Evolutionary conservation across 208 protist species (phyloP).

Genomic region (Leishmania gerbilli): DNA sequence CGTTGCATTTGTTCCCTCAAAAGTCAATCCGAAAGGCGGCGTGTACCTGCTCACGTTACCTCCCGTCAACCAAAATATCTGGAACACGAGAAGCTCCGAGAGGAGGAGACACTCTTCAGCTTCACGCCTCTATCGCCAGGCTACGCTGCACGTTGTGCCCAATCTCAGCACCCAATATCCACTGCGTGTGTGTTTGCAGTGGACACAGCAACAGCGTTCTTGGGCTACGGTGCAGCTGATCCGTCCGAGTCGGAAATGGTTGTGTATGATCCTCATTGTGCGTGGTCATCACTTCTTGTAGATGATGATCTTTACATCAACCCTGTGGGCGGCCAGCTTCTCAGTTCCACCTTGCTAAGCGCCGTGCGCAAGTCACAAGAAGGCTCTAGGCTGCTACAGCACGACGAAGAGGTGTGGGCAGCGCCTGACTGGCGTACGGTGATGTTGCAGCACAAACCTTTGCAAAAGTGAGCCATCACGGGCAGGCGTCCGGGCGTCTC

Average conservation of each 20-base stretch:
- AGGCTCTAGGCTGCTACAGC: constrained; percentile 6
- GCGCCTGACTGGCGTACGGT: constrained; percentile 16
- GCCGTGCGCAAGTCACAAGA: constrained; percentile 28
- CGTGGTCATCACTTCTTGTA: constrained; percentile 29
- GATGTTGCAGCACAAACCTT: not conserved
- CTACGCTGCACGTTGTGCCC: constrained; percentile 25
- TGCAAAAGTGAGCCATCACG: not conserved
- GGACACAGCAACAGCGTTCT: constrained; percentile 33
- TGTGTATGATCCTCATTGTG: constrained; percentile 5
- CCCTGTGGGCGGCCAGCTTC: constrained; percentile 23
- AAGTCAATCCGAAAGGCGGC: constrained; percentile 35
- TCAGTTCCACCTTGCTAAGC: constrained; percentile 41
- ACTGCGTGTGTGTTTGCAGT: constrained; percentile 31
- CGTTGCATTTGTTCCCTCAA: constrained; percentile 29
- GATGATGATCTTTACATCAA: constrained; percentile 55
- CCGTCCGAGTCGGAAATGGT: constrained; percentile 19
- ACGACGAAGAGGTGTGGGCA: constrained; percentile 22
- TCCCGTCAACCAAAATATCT: constrained; percentile 34
- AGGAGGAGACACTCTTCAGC: constrained; percentile 14
- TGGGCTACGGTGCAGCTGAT: constrained; percentile 30
- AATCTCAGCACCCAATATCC: constrained; percentile 12
- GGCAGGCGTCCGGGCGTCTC: not conserved
- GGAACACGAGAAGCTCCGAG: constrained; percentile 5
- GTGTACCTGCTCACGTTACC: constrained; percentile 53
- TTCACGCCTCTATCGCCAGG: constrained; percentile 33